Conservation (phyloP, 2,329 filamentous ascomycete species). For the Neopestalotiopsis sp. region DNA sequence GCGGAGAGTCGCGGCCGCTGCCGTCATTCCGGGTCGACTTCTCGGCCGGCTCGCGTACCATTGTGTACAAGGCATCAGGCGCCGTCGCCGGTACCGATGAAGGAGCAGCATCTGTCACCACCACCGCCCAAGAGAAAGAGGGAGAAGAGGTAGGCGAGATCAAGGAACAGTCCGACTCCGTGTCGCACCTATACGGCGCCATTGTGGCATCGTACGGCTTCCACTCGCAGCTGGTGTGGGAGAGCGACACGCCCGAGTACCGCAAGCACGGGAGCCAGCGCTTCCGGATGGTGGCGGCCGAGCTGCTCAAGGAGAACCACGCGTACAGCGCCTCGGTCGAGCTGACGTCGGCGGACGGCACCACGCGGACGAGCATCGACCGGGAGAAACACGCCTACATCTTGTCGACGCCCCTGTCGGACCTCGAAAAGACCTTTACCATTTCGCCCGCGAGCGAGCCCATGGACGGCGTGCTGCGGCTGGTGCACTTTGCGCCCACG, state of each 20-base stretch:
- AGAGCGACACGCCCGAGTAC: constrained; percentile 85
- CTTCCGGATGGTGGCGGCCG: constrained; percentile 84
- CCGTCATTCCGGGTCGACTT: constrained; percentile 70
- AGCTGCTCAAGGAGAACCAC: constrained; percentile 67
- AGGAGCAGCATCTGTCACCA: not conserved
- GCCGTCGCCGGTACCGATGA: not conserved
- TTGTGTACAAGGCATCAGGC: constrained; percentile 40
- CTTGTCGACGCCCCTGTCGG: constrained; percentile 77
- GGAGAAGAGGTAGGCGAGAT: constrained; percentile 17
- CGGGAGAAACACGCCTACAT: constrained; percentile 73
- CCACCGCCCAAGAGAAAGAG: not conserved
- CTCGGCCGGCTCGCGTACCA: constrained; percentile 59
- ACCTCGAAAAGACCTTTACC: constrained; percentile 80
- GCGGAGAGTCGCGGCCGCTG: constrained; percentile 58
- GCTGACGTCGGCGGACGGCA: constrained; percentile 28
- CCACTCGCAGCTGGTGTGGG: constrained; percentile 86
- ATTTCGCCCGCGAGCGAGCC: constrained; percentile 78
- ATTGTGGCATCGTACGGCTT: constrained; percentile 92
- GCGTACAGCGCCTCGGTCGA: constrained; percentile 53
- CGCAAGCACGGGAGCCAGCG: constrained; percentile 77
- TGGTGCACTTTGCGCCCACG: constrained; percentile 78
- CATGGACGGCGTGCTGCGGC: constrained; percentile 71
- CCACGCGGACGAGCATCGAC: constrained; percentile 31
- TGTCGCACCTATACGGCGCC: constrained; percentile 67
- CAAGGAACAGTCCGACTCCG: constrained; percentile 37